phyloP scores from a whole-genome alignment of 768 basidiomycete genomes.

The Candolleomyces aberdarensis region DNA sequence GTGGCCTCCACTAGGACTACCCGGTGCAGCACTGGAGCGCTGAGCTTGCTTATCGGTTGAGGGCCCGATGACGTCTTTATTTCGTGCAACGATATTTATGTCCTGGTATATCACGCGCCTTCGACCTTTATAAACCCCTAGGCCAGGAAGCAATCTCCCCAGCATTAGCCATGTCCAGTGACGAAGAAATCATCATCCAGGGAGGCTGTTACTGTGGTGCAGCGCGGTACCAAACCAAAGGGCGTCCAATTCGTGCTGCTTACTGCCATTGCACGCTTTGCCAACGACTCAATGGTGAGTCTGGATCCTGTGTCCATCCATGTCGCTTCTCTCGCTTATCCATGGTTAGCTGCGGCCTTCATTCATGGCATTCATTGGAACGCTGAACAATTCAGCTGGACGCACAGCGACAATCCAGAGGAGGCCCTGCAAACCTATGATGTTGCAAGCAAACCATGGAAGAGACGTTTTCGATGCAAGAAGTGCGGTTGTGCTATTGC shows the following conservation, averaged over 20 bases:
- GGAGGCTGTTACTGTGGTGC: constrained; percentile 63
- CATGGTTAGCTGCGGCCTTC: constrained; percentile 50
- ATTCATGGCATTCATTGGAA: constrained; percentile 60
- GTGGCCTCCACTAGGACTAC: neutral
- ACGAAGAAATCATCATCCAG: neutral
- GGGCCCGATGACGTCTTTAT: constrained; percentile 2
- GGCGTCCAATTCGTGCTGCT: constrained; percentile 50
- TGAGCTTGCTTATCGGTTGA: neutral
- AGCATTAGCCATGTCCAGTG: neutral
- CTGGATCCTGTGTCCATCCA: neutral
- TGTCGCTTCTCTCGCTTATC: neutral
- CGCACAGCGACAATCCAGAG: constrained; percentile 32
- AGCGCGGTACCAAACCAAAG: constrained; percentile 44
- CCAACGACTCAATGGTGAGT: constrained; percentile 54
- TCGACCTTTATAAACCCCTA: neutral
- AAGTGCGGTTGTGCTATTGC: constrained; percentile 53
- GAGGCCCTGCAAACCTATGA: constrained; percentile 43
- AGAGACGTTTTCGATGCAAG: constrained; percentile 62
- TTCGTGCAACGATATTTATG: neutral
- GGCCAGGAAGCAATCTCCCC: neutral
- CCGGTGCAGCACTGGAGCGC: neutral
- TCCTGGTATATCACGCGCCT: neutral
- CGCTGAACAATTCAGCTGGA: constrained; percentile 52
- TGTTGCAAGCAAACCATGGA: constrained; percentile 50
- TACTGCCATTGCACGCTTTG: constrained; percentile 75